Evolutionary conservation across 331 rosid genomes (phyloP).

Genomic region (Rhamnella rubrinervis): DNA sequence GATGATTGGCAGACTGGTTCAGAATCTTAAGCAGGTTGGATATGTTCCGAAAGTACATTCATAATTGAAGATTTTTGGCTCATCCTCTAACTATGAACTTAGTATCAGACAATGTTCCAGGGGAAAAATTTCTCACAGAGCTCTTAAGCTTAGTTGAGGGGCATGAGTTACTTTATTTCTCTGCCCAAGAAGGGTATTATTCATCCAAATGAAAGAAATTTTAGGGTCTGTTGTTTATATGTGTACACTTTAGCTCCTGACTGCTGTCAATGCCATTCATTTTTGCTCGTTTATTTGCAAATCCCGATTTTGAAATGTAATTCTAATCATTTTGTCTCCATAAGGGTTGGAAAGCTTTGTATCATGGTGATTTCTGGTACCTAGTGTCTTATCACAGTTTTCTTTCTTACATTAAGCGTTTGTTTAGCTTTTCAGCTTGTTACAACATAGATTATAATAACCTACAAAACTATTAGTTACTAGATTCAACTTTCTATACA

Average conservation of each 20-base stretch:
- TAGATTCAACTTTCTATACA: too few species aligned
- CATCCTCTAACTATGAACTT: constrained; percentile 16
- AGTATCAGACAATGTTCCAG: not conserved
- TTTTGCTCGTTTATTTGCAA: not conserved
- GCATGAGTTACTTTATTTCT: not conserved
- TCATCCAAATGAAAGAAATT: not conserved
- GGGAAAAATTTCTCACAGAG: constrained; percentile 5
- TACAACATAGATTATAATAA: too few species aligned
- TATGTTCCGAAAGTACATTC: constrained; percentile 30
- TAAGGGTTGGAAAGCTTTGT: too few species aligned
- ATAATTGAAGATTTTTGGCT: constrained; percentile 13
- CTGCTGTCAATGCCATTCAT: too few species aligned
- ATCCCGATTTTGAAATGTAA: not conserved
- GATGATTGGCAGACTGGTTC: constrained; percentile 62
- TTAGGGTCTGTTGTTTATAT: constrained; percentile 8
- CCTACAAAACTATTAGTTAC: too few species aligned
- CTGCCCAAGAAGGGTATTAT: not conserved
- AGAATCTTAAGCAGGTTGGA: constrained; percentile 53
- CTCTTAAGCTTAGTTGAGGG: not conserved
- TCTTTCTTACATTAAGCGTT: too few species aligned
- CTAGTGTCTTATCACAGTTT: not conserved
- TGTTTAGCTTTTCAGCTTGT: too few species aligned
- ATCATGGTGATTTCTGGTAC: not conserved
- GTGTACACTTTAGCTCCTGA: not conserved
- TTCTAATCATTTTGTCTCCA: too few species aligned